Evolutionary conservation across 2,329 filamentous ascomycete genomes (phyloP), one percentile per base, ranked within the genome.

Genomic region (Sclerotinia borealis): DNA sequence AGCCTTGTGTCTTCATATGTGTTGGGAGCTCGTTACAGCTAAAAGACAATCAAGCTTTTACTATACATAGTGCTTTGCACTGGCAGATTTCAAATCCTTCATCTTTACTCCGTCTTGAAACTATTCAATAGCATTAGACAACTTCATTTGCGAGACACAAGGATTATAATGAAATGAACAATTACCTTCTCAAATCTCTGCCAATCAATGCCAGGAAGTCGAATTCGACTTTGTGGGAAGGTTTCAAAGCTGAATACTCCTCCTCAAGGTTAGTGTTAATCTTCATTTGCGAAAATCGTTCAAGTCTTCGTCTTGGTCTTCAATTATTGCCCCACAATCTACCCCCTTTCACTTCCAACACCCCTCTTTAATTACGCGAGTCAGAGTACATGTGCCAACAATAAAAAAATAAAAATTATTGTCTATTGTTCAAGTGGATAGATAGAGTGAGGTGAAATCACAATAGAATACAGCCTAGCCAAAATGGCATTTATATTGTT

Each of bases 331-430:
- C n/a, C 19, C 27, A 34, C 15, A 3, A 19, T 2, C 11, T 11
- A 8, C 13, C 15, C 19, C 39, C 22, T 2, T 34, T 45, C 54
- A 56, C 27, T 56, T 19, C 39, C 13, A 31, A 34, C 19, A 56
- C 19, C n/a, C 37, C 54, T 56, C 54, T 39, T 56, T 37, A 56
- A 45, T 34, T 56, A 56, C 39, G 54, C 54, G 54, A 56, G 13
- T 4, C 7, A 34, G 2, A 19, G 3, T 3, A 34, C 11, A 11
- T 19, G 34, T 45, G 4, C 19, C 39, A 5, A 34, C 1, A 34
- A 25, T 34, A 13, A 5, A n/a, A n/a, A n/a, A n/a, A n/a, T n/a
- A n/a, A n/a, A n/a, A 25, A 52, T 17, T 25, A 5, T 6, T 10
- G 4, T 36, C n/a, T 9, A 25, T 25, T 37, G 34, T 36, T 37